Evolutionary conservation across 108 stramenopile species (phyloP), one percentile per base, ranked within the genome.

Genomic region (Cylindrotheca fusiformis): DNA sequence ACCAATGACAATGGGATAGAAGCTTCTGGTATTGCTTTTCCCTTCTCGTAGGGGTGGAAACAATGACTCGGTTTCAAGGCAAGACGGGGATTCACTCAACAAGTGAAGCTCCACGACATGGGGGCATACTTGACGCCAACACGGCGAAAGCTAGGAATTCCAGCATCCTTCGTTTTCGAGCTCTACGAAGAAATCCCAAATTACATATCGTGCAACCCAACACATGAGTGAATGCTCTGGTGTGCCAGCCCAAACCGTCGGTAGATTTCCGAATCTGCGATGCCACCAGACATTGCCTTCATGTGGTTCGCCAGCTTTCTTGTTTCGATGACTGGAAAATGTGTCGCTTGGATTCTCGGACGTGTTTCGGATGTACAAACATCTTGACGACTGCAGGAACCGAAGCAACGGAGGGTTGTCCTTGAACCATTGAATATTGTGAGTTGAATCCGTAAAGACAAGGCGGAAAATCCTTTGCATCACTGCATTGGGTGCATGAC

Each of bases 371-470:
- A 84, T 41, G 50, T 84, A 84, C 10, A 84, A 49, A 19, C 72
- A 77, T 22, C 61, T 60, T 18, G 61, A 25, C 10, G 76, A 67
- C 46, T 80, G 53, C 6, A 84, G 69, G 32, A 80, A 73, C 26
- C 52, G 24, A 44, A 25, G 36, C 0, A 84, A 31, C 1, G 53
- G 54, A 21, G 54, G 53, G 24, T 79, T 52, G 3, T 67, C 50
- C 48, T 69, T 75, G 55, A 57, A 63, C 83, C 83, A 80, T 66
- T 84, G 83, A 2, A 84, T 32, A 41, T 77, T 80, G 58, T 84
- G 83, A 27, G 78, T 80, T 29, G 79, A 80, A 53, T 84, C 83
- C 0, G 83, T 84, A 32, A 84, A 80, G n/a, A 67, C 79, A 36
- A 84, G 59, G 8, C 70, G 70, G 10, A 58, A 24, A 4, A 80